phyloP scores from a whole-genome alignment of 257 asterid species.

The Lithospermum erythrorhizon region DNA sequence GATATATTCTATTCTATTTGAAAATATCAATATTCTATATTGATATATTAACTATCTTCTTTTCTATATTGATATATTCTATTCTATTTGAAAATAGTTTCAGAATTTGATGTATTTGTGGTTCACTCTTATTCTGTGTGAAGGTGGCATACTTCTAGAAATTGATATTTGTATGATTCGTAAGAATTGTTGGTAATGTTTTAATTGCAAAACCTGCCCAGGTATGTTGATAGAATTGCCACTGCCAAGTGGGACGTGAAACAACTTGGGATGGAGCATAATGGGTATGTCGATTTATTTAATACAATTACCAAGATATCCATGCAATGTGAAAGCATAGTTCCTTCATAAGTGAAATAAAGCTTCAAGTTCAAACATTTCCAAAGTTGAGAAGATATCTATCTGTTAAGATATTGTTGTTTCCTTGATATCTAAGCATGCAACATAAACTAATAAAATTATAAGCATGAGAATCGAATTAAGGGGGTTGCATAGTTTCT shows the following conservation, averaged over 20 bases:
- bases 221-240: conserved; percentile 89
- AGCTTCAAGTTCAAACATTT: background rate
- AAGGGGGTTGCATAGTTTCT: background rate
- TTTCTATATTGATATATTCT: no score
- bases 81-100: no score
- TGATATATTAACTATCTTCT: no score
- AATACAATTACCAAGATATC: background rate
- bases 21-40: no score
- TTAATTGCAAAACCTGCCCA: conserved; percentile 24
- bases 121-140: background rate
- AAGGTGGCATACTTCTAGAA: no score
- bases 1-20: no score
- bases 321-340: conserved; percentile 3
- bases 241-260: conserved; percentile 96
- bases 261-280: conserved; percentile 96
- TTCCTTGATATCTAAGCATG: background rate
- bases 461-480: background rate
- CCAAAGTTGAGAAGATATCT: no score
- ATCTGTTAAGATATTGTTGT: background rate
- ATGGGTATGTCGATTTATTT: conserved; percentile 49
- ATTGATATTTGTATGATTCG: conserved; percentile 5
- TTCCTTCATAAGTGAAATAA: background rate
- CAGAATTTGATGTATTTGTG: no score
- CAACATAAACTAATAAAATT: background rate
- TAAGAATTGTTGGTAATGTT: conserved; percentile 2